Evolutionary conservation across 1,284 basidiomycete species (phyloP), one percentile per base, ranked within the genome.

Genomic region (Cryptococcus sp.): DNA sequence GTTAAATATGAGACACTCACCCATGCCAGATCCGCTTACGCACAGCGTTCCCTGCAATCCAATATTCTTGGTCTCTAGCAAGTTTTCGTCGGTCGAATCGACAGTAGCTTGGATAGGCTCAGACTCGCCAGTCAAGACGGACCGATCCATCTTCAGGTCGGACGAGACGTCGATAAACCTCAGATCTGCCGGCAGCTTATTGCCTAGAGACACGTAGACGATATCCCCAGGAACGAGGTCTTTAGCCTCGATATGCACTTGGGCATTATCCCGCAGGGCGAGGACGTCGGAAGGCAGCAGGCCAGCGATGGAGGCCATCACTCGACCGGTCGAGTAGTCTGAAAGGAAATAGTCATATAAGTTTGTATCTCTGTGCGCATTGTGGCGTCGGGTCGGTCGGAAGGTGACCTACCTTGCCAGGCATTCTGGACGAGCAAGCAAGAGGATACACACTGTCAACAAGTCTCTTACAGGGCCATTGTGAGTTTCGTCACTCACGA

Each of bases 11-110:
- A 11, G 37, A 10, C 19, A 58, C 65, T 58, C 44, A 68, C 83
- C 86, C n/a, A 76, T 76, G 52, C 84, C 86, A 25, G 73, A 81
- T 5, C 87, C 86, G 47, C 82, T 81, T 1, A 84, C 81, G 63
- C 84, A 85, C 25, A 84, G 79, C 0, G 86, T 87, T 15, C 86
- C 86, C 73, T 85, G 83, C 15, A 88, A 77, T 3, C 84, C 85
- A 46, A 87, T 79, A 70, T 87, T 87, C 62, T 81, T 79, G n/a
- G 83, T 84, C 67, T 86, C 85, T 7, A 86, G 81, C 20, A 84
- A 79, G 57, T 85, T 87, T 20, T 81, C 77, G 13, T 84, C 83
- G 2, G 83, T 85, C 16, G 72, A 67, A 22, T 85, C 81, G 44
- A 84, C 70, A 1, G 80, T 78, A 0, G 80, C 84, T 0, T 80